These are phyloP conservation scores for Tricholoma matsutake DNA, from an alignment of 768 basidiomycete genomes.

Conservation along the genomic window DNA sequence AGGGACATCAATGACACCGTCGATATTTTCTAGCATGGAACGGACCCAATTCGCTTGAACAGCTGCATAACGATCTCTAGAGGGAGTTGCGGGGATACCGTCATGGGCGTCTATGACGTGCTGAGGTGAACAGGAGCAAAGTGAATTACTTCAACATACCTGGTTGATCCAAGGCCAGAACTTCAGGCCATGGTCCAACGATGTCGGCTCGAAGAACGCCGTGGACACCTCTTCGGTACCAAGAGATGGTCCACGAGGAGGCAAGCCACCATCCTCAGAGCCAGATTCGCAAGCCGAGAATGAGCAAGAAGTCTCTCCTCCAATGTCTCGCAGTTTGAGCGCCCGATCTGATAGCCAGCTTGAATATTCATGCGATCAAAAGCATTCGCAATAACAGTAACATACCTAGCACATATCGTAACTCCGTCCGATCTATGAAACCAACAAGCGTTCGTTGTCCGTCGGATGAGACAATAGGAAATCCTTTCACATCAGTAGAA, in stretches of 20 bases:
- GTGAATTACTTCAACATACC: constrained; percentile 41
- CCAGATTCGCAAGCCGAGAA: constrained; percentile 61
- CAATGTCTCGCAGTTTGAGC: constrained; percentile 56
- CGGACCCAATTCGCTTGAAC: constrained; percentile 97
- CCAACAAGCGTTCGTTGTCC: constrained; percentile 65
- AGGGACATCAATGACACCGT: constrained; percentile 4
- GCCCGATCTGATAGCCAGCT: constrained; percentile 57
- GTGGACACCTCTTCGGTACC: constrained; percentile 66
- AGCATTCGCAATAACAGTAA: constrained; percentile 3
- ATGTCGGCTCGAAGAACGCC: constrained; percentile 55
- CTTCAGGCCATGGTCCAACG: constrained; percentile 55
- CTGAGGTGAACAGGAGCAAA: background rate
- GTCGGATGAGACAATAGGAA: constrained; percentile 77
- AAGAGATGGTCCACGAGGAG: constrained; percentile 46
- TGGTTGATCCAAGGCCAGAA: constrained; percentile 95
- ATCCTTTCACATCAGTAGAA: constrained; percentile 80
- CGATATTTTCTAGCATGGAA: constrained; percentile 13
- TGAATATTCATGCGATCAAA: background rate
- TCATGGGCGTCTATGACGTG: constrained; percentile 70
- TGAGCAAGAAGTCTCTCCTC: constrained; percentile 64
- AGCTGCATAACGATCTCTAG: constrained; percentile 97
- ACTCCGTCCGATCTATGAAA: constrained; percentile 84
- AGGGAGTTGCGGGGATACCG: constrained; percentile 87
- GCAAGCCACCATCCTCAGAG: constrained; percentile 46
- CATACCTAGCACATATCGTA: constrained; percentile 82